Percentiles rank a stretch among this genome's conserved stretches.
Evolutionary conservation across 805 yeast species (phyloP).

Genomic region (Candida michaelii): DNA sequence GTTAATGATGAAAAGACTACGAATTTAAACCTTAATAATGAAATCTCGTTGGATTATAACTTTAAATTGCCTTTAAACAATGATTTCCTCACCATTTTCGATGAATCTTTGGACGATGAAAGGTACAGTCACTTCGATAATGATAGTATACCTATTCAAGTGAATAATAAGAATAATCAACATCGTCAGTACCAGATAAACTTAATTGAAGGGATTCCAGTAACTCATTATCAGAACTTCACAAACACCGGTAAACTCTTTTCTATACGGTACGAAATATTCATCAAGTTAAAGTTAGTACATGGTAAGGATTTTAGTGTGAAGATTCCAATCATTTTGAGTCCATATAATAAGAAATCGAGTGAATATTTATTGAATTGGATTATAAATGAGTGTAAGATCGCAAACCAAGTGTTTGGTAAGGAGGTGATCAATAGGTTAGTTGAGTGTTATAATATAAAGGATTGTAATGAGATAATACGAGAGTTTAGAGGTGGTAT

Average conservation of each 20-base stretch:
- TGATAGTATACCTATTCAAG: constrained; percentile 9
- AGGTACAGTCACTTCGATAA: constrained; percentile 8
- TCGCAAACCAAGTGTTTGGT: constrained; percentile 41
- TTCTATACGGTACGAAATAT: constrained; percentile 51
- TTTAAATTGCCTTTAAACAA: constrained; percentile 34
- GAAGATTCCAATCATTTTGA: constrained; percentile 51
- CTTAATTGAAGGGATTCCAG: constrained; percentile 39
- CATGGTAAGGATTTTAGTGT: constrained; percentile 52
- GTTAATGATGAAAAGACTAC: constrained; percentile 25
- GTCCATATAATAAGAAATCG: constrained; percentile 51
- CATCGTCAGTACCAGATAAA: constrained; percentile 24
- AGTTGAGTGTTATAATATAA: constrained; percentile 19
- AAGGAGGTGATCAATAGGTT: constrained; percentile 22
- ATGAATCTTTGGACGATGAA: constrained; percentile 1
- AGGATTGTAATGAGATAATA: constrained; percentile 17
- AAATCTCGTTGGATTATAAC: constrained; percentile 23
- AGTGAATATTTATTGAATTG: constrained; percentile 51
- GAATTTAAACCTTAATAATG: constrained; percentile 26
- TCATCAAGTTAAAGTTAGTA: constrained; percentile 47
- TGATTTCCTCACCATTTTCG: constrained; percentile 32
- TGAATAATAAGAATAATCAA: constrained; percentile 20
- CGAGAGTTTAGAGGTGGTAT: constrained; percentile 27
- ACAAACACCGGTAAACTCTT: constrained; percentile 52
- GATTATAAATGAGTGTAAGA: constrained; percentile 52
- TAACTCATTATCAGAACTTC: constrained; percentile 49